Base-by-base conservation (phyloP, 306 rosid genomes). In the cucumber (Cucumis sativus) region DNA sequence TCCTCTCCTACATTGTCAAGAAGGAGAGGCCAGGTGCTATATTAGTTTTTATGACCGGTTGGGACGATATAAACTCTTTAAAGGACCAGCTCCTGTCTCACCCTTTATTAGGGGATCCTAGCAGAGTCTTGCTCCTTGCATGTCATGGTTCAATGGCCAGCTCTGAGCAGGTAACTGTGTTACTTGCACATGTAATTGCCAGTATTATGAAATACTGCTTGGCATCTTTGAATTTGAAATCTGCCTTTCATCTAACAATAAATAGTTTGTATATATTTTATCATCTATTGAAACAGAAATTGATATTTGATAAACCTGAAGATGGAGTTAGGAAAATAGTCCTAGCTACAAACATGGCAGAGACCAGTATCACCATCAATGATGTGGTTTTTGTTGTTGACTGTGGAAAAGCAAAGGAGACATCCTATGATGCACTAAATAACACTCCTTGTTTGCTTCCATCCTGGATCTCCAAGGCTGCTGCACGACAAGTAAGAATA, bases 371-470 rank as follows among this genome's bases (percentile, higher is more conserved):
- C 81, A 88, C 91, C 40, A 88, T 88, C 78, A 88, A 85, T 71
- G 91, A 88, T 68, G 89, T 88, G 3, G 91, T 85, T 66, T 88
- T 85, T 84, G 91, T 88, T 40, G 83, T 88, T 76, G 91, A 88
- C 80, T 88, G 91, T 55, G 91, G 91, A 71, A 88, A 88, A 79
- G 91, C 91, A 4, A 88, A 88, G 67, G 91, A 88, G 76, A 88
- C 89, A 65, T 83, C 91, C 57, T 88, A 88, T 80, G 91, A 88
- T 74, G 91, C 91, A n/a, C 83, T 88, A n/a, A 88, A 88, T 77
- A 88, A 88, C 80, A 88, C 91, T 60, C 91, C 91, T 20, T 88
- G 91, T 78, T 84, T 88, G 87, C 89, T 85, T 57, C 91, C 91
- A 61, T 79, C 91, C 69, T 88, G 91, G 91, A 85, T 88, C 74